These are phyloP conservation scores for Phialophora expanda DNA, from an alignment of 2,329 filamentous ascomycete genomes.

Conservation along the genomic window DNA sequence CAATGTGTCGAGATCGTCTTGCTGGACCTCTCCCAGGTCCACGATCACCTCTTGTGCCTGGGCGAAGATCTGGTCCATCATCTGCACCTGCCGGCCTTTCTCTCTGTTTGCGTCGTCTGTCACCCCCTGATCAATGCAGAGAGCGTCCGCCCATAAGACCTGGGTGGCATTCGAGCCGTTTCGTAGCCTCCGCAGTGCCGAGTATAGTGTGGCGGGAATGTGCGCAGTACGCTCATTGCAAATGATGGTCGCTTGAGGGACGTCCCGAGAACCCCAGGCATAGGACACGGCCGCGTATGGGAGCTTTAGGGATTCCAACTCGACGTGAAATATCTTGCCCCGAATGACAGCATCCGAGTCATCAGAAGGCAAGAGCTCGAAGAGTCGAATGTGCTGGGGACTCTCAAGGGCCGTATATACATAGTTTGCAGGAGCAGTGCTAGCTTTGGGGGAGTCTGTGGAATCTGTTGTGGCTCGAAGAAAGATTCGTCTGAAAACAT, in stretches of 20 bases:
- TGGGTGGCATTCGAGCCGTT: neutral
- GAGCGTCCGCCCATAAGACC: conserved; percentile 26
- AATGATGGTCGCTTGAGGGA: neutral
- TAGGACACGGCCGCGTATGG: conserved; percentile 27
- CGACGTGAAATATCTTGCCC: conserved; percentile 15
- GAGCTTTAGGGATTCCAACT: neutral
- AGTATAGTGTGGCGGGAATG: conserved; percentile 22
- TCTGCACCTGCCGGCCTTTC: conserved; percentile 19
- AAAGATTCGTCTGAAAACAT: too few species aligned
- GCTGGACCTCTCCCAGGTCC: conserved; percentile 9
- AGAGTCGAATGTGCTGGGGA: conserved; percentile 17
- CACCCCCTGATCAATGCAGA: conserved; percentile 29
- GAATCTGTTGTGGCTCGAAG: too few species aligned
- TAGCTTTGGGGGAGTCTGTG: too few species aligned
- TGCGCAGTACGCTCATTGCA: conserved; percentile 15
- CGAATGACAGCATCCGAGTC: neutral
- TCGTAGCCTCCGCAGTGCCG: conserved; percentile 19
- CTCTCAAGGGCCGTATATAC: conserved; percentile 10
- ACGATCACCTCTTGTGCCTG: conserved; percentile 23
- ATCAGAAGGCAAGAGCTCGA: conserved; percentile 17
- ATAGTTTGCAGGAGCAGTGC: neutral
- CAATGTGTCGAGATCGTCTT: conserved; percentile 6
- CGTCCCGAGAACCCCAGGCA: conserved; percentile 19
- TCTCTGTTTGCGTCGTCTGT: neutral
- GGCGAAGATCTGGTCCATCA: conserved; percentile 27